A percentile compares a stretch with the other conserved stretches of the same genome.
phyloP scores from a whole-genome alignment of 164 flowering plant genomes.

The Piper longum region DNA sequence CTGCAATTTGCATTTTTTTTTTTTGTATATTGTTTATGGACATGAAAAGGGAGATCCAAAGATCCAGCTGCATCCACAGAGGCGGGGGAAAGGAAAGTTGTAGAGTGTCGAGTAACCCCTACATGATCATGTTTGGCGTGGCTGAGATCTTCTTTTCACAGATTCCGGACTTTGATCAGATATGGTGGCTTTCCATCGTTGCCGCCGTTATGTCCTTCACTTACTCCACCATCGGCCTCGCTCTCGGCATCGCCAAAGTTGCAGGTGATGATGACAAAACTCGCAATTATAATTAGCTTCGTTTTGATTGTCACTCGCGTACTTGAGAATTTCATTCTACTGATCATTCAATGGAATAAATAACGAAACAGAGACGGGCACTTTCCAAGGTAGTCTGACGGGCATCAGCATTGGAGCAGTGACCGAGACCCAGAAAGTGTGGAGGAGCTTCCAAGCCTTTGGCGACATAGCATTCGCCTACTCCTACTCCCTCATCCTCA shows the following conservation, averaged over 20 bases:
- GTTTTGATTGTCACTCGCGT: not conserved
- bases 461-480: constrained; percentile 76
- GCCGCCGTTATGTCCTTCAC: constrained; percentile 84
- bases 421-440: constrained; percentile 40
- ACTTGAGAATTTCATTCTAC: not conserved
- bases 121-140: constrained; percentile 59
- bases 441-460: constrained; percentile 71
- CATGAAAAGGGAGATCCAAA: constrained; percentile 41
- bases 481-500: constrained; percentile 57
- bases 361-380: constrained; percentile 25
- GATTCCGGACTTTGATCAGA: constrained; percentile 65
- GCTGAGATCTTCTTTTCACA: constrained; percentile 49
- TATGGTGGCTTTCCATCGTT: constrained; percentile 75
- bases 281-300: no score
- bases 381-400: constrained; percentile 39
- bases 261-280: constrained; percentile 18
- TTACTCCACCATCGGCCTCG: constrained; percentile 53
- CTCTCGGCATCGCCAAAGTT: constrained; percentile 51
- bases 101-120: constrained; percentile 13
- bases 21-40: not conserved
- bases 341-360: not conserved
- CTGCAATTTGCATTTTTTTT: not conserved
- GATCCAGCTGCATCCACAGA: constrained; percentile 49
- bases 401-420: constrained; percentile 50
- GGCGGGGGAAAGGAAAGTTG: constrained; percentile 17